Conservation (phyloP, 768 basidiomycete species). For the Trametes maxima region DNA sequence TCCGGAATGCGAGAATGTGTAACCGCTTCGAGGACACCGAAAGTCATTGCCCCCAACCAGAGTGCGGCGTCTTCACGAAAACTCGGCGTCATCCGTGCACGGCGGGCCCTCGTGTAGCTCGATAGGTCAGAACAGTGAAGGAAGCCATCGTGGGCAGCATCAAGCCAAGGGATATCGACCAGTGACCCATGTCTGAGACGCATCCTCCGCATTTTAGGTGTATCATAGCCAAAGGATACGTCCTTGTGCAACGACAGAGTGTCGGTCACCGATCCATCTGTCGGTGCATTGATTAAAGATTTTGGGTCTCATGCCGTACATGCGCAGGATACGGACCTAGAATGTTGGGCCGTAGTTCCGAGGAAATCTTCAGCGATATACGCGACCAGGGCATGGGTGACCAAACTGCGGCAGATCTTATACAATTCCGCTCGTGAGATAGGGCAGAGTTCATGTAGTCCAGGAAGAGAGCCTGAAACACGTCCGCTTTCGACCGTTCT, state of each 20-base stretch:
- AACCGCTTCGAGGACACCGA: slow-evolving; percentile 9
- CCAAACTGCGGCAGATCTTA: background rate
- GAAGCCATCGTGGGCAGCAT: background rate
- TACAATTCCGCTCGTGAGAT: background rate
- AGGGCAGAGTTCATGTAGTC: background rate
- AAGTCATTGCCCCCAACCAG: slow-evolving; percentile 9
- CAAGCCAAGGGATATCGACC: slow-evolving; percentile 2
- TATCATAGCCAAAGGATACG: background rate
- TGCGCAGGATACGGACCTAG: too few relatives aligned
- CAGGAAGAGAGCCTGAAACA: slow-evolving; percentile 10
- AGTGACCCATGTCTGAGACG: background rate
- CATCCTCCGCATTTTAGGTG: background rate
- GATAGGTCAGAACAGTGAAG: background rate
- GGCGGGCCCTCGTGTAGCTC: slow-evolving; percentile 2
- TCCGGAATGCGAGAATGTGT: slow-evolving; percentile 2
- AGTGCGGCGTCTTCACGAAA: background rate
- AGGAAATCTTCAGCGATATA: background rate
- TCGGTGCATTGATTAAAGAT: too few relatives aligned
- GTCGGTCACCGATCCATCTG: background rate
- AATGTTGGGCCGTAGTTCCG: too few relatives aligned
- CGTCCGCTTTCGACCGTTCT: background rate
- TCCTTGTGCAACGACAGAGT: background rate
- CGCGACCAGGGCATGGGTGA: background rate
- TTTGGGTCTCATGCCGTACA: background rate
- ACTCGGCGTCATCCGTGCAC: background rate